A percentile compares a stretch with the other conserved stretches of the same genome.
Evolutionary conservation across 2,329 filamentous ascomycete species (phyloP).

Genomic region (Fusarium ramigenum): DNA sequence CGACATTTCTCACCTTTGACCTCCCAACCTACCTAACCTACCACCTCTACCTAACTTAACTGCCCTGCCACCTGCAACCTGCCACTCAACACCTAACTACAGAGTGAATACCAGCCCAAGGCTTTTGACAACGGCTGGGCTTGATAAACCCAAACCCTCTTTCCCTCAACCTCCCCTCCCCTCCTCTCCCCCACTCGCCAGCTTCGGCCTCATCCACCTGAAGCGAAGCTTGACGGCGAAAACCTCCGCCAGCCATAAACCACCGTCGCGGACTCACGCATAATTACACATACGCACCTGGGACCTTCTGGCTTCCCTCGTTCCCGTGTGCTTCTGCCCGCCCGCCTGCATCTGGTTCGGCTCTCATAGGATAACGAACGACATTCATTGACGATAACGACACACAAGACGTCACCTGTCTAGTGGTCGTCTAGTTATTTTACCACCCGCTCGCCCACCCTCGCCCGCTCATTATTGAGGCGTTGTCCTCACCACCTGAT

Average conservation of each 20-base stretch:
- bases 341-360: not conserved
- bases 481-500: slow-evolving; percentile 22
- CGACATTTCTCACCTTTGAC: slow-evolving; percentile 47
- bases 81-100: not conserved
- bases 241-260: slow-evolving; percentile 9
- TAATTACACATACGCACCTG: slow-evolving; percentile 10
- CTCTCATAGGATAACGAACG: slow-evolving; percentile 17
- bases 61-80: not conserved
- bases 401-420: slow-evolving; percentile 28
- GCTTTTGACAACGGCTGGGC: slow-evolving; percentile 14
- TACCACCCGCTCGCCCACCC: slow-evolving; percentile 16
- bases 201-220: slow-evolving; percentile 31
- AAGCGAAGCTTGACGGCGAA: slow-evolving; percentile 28
- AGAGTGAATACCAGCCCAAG: not conserved
- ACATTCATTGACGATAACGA: slow-evolving; percentile 1
- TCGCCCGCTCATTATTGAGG: slow-evolving; percentile 10
- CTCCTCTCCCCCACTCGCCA: slow-evolving; percentile 27
- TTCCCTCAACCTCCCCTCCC: slow-evolving; percentile 23
- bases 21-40: not conserved
- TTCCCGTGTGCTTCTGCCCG: slow-evolving; percentile 4
- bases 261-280: slow-evolving; percentile 11
- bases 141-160: slow-evolving; percentile 32
- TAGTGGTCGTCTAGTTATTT: slow-evolving; percentile 8
- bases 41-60: not conserved
- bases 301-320: slow-evolving; percentile 11